Evolutionary conservation across 192 early-diverging fungal species (phyloP).

Genomic region (Lobosporangium transversale): DNA sequence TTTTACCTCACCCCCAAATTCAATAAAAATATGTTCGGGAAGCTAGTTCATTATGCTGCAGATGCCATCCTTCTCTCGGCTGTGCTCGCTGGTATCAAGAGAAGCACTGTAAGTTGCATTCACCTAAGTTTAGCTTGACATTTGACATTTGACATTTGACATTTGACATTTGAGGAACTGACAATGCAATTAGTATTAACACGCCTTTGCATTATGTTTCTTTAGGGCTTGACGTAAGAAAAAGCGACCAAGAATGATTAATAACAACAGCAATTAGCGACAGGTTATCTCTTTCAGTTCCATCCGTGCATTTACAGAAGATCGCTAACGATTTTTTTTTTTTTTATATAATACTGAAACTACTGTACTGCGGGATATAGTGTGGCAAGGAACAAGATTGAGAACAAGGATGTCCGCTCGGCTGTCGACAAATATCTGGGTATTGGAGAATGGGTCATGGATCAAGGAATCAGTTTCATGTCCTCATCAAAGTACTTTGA

Average conservation of each 20-base stretch:
- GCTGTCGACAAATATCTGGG: slow-evolving; percentile 58
- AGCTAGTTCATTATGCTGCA: slow-evolving; percentile 57
- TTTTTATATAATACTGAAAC: neutral
- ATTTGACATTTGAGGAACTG: no score
- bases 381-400: slow-evolving; percentile 56
- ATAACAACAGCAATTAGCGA: no score
- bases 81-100: slow-evolving; percentile 63
- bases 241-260: no score
- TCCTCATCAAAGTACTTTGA: slow-evolving; percentile 60
- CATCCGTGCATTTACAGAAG: no score
- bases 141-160: no score
- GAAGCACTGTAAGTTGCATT: slow-evolving; percentile 56
- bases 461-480: slow-evolving; percentile 54
- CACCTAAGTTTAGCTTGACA: neutral
- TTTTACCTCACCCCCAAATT: no score
- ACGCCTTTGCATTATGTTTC: no score
- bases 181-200: no score
- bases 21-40: slow-evolving; percentile 55
- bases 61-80: slow-evolving; percentile 64
- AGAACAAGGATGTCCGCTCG: slow-evolving; percentile 57
- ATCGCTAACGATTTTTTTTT: slow-evolving; percentile 5
- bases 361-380: no score
- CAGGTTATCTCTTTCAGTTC: no score
- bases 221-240: slow-evolving; percentile 49
- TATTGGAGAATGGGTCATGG: slow-evolving; percentile 62